These are phyloP conservation scores for Persicaria maculosa DNA, from an alignment of 148 eudicot species.

Conservation along the genomic window DNA sequence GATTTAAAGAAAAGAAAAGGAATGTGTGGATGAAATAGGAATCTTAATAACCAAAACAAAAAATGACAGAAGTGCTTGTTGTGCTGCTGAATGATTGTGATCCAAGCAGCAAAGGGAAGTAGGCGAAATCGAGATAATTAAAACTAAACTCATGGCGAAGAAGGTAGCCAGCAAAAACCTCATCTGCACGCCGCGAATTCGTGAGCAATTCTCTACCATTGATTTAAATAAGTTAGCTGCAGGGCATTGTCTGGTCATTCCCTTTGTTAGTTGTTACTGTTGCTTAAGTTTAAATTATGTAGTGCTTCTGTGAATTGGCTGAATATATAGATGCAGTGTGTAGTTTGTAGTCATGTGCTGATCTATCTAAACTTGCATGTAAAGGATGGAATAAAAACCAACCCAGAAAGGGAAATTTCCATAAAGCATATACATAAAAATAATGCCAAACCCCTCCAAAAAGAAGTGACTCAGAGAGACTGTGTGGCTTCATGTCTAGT, in stretches of 20 bases:
- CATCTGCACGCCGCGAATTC: neutral
- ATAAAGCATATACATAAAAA: constrained; percentile 1
- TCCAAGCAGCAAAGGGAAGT: neutral
- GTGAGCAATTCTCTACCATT: neutral
- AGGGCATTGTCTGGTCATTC: neutral
- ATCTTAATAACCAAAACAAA: no score
- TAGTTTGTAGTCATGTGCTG: neutral
- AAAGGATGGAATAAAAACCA: neutral
- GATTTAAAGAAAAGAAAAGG: neutral
- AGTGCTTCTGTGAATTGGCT: neutral
- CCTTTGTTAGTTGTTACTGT: neutral
- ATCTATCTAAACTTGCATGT: constrained; percentile 6
- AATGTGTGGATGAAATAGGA: neutral
- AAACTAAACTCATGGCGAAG: neutral
- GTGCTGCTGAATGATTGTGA: neutral
- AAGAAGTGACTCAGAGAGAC: neutral
- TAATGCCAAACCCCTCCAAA: neutral
- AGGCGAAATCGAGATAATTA: neutral
- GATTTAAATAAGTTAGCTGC: constrained; percentile 7
- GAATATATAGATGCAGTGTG: constrained; percentile 8
- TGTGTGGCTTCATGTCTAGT: neutral
- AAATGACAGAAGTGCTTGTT: neutral
- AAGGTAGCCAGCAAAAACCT: constrained; percentile 8
- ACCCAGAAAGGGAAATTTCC: constrained; percentile 14
- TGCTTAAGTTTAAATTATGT: neutral